A percentile compares a stretch with the other conserved stretches of the same genome.
These are phyloP conservation scores for Gentiana macrophylla DNA, from an alignment of 257 asterid species.

Conservation along the genomic window DNA sequence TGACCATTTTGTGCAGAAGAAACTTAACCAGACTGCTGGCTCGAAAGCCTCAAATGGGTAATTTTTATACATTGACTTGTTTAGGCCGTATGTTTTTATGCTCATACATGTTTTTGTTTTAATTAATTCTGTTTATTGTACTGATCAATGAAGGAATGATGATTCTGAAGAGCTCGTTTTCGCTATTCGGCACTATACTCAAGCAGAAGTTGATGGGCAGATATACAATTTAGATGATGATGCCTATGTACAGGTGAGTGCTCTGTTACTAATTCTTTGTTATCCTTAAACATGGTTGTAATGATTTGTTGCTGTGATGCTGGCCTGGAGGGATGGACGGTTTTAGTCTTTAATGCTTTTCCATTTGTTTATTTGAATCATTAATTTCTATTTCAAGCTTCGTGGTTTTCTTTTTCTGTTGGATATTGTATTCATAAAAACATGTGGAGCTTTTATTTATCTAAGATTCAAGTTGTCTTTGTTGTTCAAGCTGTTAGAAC, in stretches of 20 bases:
- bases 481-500: too few species aligned
- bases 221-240: conserved; percentile 45
- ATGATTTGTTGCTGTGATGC: too few species aligned
- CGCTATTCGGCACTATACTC: conserved; percentile 38
- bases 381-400: too few species aligned
- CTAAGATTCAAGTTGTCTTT: too few species aligned
- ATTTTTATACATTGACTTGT: neutral
- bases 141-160: conserved; percentile 3
- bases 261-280: neutral
- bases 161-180: conserved; percentile 19
- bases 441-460: too few species aligned
- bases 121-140: neutral
- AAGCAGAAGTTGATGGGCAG: conserved; percentile 44
- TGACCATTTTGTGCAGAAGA: neutral
- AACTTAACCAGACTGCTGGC: neutral
- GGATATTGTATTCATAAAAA: too few species aligned
- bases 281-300: too few species aligned
- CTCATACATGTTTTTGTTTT: neutral
- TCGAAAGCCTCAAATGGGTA: conserved; percentile 6
- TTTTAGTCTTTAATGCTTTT: too few species aligned
- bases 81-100: neutral
- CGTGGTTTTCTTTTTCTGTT: too few species aligned
- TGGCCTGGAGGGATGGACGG: too few species aligned
- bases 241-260: conserved; percentile 46
- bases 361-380: too few species aligned